These are phyloP conservation scores for Monosporascus sp. DNA, from an alignment of 2,329 filamentous ascomycete genomes.

Conservation along the genomic window DNA sequence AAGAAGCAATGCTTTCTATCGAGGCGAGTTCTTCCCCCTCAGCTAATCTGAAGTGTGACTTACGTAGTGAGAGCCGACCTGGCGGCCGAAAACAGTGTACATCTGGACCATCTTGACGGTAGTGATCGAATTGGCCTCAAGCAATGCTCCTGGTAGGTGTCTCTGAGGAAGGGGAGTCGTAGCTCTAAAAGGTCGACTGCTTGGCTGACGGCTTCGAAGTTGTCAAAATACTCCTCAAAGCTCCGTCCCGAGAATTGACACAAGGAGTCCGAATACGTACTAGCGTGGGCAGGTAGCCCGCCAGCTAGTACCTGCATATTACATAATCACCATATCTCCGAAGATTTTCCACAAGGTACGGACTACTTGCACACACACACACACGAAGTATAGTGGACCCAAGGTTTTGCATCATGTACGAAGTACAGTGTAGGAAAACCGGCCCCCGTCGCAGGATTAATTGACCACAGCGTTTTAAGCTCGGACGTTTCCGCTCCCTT, in stretches of 20 bases:
- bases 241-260: background rate
- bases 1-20: background rate
- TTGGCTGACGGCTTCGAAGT: conserved; percentile 11
- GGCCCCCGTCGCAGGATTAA: no score
- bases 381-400: no score
- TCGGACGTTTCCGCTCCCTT: no score
- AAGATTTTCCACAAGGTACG: no score
- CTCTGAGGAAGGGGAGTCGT: conserved; percentile 10
- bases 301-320: background rate
- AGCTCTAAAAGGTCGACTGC: conserved; percentile 7
- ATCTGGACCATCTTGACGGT: conserved; percentile 40
- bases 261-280: background rate
- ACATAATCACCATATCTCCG: no score
- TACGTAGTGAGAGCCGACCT: conserved; percentile 58
- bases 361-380: no score
- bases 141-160: conserved; percentile 10
- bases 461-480: no score
- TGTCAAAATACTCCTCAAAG: conserved; percentile 25
- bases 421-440: no score
- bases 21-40: conserved; percentile 1
- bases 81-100: conserved; percentile 53
- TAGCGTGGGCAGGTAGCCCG: background rate
- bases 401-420: no score
- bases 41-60: conserved; percentile 25
- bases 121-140: conserved; percentile 18